Percentiles rank a stretch among this genome's conserved stretches.
Evolutionary conservation across 805 yeast genomes (phyloP).

Genomic region (Blastobotrys peoriensis): DNA sequence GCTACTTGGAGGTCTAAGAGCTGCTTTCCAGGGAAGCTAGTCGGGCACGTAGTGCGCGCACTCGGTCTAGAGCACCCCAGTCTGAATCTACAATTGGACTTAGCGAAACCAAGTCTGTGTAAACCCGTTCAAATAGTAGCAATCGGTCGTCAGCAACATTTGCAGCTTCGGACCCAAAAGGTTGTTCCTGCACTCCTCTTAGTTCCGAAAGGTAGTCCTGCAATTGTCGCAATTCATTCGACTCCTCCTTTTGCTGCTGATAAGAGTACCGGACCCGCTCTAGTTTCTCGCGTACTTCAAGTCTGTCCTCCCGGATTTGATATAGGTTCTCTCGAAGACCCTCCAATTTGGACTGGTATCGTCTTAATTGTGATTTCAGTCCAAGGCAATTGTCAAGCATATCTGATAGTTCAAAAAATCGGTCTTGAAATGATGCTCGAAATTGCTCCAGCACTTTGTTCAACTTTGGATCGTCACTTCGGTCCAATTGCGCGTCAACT

Average conservation of each 20-base stretch:
- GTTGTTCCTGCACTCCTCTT: background rate
- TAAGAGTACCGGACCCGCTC: constrained; percentile 3
- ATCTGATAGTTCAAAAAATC: constrained; percentile 12
- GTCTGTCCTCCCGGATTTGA: constrained; percentile 10
- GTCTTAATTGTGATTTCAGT: constrained; percentile 6
- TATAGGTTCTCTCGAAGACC: constrained; percentile 10
- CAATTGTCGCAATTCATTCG: constrained; percentile 3
- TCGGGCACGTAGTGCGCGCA: constrained; percentile 4
- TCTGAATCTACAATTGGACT: constrained; percentile 7
- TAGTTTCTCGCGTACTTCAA: constrained; percentile 11
- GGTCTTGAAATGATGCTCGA: constrained; percentile 7
- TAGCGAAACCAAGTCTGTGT: background rate
- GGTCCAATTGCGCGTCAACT: constrained; percentile 6
- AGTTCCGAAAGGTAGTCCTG: background rate
- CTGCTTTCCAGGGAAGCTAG: background rate
- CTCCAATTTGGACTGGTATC: constrained; percentile 10
- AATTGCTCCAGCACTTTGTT: constrained; percentile 6
- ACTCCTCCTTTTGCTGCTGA: constrained; percentile 1
- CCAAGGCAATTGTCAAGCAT: constrained; percentile 15
- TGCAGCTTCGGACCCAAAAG: too few relatives aligned
- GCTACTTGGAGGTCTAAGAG: too few relatives aligned
- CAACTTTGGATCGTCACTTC: constrained; percentile 2
- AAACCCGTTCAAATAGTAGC: too few relatives aligned
- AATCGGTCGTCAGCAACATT: background rate
- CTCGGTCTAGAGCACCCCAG: constrained; percentile 10